A percentile compares a stretch with the other conserved stretches of the same genome.
Evolutionary conservation across 305 asterid species (phyloP).

Genomic region (Fraxinus nigra): DNA sequence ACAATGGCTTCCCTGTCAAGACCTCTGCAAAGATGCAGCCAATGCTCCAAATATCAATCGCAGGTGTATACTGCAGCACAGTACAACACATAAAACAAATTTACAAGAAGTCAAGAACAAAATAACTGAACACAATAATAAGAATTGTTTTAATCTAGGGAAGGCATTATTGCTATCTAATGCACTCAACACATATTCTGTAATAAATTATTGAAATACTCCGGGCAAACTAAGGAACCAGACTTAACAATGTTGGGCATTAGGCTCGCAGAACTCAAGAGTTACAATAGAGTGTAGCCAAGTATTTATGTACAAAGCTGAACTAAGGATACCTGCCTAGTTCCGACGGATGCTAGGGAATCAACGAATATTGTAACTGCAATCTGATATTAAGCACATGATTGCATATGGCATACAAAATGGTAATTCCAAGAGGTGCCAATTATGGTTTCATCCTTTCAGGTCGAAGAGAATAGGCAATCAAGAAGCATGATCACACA

Average conservation of each 20-base stretch:
- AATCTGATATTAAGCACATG: background rate
- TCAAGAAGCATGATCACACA: slow-evolving; percentile 2
- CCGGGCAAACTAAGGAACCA: slow-evolving; percentile 22
- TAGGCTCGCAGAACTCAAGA: background rate
- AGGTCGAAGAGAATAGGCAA: slow-evolving; percentile 5
- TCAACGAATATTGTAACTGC: background rate
- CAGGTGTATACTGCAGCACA: slow-evolving; percentile 63
- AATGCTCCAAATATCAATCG: slow-evolving; percentile 65
- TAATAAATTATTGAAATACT: slow-evolving; percentile 17
- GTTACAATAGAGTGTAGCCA: background rate
- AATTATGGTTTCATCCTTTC: background rate
- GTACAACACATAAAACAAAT: slow-evolving; percentile 14
- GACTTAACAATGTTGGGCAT: slow-evolving; percentile 4
- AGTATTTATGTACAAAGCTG: background rate
- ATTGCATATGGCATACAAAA: background rate
- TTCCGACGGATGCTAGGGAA: background rate
- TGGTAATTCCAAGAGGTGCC: background rate
- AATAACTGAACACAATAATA: slow-evolving; percentile 6
- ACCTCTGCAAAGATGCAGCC: slow-evolving; percentile 66
- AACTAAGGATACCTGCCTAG: background rate
- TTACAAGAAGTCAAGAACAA: slow-evolving; percentile 4
- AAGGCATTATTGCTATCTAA: slow-evolving; percentile 48
- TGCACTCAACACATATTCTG: slow-evolving; percentile 37
- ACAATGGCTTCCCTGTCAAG: slow-evolving; percentile 56
- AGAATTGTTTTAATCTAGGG: slow-evolving; percentile 70